Conservation (phyloP, 257 asterid species). For the Oldenlandia corymbosa region DNA sequence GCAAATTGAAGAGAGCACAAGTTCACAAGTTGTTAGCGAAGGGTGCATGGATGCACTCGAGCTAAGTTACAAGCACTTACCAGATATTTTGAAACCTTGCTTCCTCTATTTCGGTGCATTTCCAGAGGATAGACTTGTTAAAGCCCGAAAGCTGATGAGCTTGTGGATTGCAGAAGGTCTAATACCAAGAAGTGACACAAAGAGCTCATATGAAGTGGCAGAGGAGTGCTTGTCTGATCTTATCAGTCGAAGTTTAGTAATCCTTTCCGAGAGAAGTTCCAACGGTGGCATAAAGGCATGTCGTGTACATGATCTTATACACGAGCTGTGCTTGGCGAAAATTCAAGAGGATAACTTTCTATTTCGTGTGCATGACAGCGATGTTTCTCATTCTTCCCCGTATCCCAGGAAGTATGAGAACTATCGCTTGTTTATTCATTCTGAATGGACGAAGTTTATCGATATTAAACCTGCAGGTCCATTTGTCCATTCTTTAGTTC, state of each 20-base stretch:
- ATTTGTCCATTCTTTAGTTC: slow-evolving; percentile 1
- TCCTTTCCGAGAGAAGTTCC: slow-evolving; percentile 5
- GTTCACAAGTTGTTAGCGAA: slow-evolving; percentile 5
- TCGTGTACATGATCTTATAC: slow-evolving; percentile 2
- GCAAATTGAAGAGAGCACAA: too few relatives aligned
- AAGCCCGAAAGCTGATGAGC: slow-evolving; percentile 4
- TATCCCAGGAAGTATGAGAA: neutral
- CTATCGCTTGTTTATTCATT: neutral
- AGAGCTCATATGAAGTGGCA: neutral
- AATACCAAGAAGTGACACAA: neutral
- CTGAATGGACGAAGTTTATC: slow-evolving; percentile 1
- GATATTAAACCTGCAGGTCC: neutral
- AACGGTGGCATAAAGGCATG: slow-evolving; percentile 2
- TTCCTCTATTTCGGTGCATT: slow-evolving; percentile 4
- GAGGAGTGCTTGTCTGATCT: neutral
- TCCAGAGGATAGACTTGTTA: neutral
- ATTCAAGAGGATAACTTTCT: slow-evolving; percentile 5
- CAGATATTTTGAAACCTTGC: slow-evolving; percentile 1
- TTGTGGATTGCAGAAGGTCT: slow-evolving; percentile 6
- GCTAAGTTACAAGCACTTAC: slow-evolving; percentile 1
- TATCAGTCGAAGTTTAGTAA: slow-evolving; percentile 1
- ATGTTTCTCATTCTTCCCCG: neutral
- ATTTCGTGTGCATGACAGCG: neutral
- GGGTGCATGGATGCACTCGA: slow-evolving; percentile 8
- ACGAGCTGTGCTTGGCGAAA: neutral